phyloP scores from a whole-genome alignment of 805 yeast species.

The Lipomyces yamanashiensis region DNA sequence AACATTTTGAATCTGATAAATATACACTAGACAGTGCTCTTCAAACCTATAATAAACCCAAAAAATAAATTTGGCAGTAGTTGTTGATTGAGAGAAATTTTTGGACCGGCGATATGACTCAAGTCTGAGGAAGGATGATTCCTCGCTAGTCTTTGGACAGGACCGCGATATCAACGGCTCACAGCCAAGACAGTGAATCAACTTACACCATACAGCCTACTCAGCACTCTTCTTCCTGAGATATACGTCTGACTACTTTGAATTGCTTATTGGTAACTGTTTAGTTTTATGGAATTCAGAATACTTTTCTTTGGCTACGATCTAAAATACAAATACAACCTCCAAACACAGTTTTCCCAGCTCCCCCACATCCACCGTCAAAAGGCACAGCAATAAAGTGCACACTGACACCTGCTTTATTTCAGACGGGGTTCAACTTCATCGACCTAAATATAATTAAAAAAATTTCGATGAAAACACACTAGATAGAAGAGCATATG shows the following conservation, averaged over 20 bases:
- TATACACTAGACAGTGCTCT: background rate
- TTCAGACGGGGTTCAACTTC: background rate
- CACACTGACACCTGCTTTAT: too few species aligned
- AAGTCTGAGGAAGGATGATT: background rate
- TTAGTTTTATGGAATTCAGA: too few species aligned
- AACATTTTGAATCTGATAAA: constrained; percentile 59
- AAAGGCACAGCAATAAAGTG: too few species aligned
- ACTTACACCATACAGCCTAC: too few species aligned
- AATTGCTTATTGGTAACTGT: too few species aligned
- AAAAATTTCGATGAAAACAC: background rate
- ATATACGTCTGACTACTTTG: too few species aligned
- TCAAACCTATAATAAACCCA: background rate
- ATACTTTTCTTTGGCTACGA: too few species aligned
- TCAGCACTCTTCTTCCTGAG: too few species aligned
- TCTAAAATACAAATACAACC: too few species aligned
- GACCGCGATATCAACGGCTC: background rate
- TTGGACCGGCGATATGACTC: background rate
- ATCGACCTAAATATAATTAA: background rate
- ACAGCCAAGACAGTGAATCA: background rate
- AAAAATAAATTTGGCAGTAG: background rate
- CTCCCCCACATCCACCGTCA: too few species aligned
- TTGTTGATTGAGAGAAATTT: background rate
- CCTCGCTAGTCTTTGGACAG: background rate
- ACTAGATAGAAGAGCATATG: background rate
- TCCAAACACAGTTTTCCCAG: too few species aligned